These are phyloP conservation scores for Citrus unshiu DNA, from an alignment of 345 rosid species.

Conservation along the genomic window DNA sequence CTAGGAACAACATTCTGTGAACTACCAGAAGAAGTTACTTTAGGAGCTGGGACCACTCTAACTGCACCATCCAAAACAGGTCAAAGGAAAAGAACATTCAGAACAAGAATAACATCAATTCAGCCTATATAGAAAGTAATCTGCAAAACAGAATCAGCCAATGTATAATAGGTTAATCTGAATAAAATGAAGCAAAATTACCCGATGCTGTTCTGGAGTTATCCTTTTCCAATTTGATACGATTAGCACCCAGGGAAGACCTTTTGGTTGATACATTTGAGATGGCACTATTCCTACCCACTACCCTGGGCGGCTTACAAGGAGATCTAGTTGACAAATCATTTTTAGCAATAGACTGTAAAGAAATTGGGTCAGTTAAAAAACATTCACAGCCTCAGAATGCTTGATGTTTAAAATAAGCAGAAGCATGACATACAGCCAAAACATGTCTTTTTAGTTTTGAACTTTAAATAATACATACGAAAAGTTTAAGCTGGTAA, in stretches of 20 bases:
- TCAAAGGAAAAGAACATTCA: conserved; percentile 11
- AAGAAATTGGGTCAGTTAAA: conserved; percentile 9
- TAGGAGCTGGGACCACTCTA: conserved; percentile 35
- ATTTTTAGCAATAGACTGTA: conserved; percentile 37
- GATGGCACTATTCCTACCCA: conserved; percentile 26
- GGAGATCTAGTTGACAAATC: conserved; percentile 36
- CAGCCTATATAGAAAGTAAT: neutral
- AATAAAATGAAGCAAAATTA: conserved; percentile 11
- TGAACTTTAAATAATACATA: neutral
- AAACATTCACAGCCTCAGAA: neutral
- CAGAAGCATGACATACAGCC: neutral
- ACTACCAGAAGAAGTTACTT: conserved; percentile 31
- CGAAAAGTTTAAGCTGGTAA: neutral
- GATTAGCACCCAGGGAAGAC: conserved; percentile 49
- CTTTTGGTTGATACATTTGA: conserved; percentile 46
- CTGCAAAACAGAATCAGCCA: neutral
- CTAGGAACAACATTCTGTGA: conserved; percentile 36
- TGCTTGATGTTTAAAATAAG: neutral
- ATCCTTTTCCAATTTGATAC: conserved; percentile 49
- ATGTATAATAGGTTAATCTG: neutral
- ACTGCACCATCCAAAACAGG: conserved; percentile 34
- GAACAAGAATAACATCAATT: conserved; percentile 5
- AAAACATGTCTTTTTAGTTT: neutral
- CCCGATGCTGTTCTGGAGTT: conserved; percentile 31
- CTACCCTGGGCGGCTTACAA: conserved; percentile 48